Evolutionary conservation across 2,329 filamentous ascomycete genomes (phyloP), one percentile per base, ranked within the genome.

Genomic region (Alternaria longipes): DNA sequence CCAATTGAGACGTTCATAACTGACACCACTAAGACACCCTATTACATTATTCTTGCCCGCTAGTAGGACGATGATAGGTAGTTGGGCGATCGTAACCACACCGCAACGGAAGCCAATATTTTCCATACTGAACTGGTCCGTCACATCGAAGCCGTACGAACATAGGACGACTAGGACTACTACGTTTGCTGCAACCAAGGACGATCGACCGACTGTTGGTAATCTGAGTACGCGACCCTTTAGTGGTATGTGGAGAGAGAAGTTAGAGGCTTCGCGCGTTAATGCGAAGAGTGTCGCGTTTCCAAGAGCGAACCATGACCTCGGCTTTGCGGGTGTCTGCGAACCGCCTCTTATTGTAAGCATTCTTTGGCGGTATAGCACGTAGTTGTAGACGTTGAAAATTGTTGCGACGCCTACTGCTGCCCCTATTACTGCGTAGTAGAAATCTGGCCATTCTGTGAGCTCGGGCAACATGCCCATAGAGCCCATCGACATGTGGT

Each of bases 1-100:
- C 90, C 90, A 92, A 74, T 91, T 91, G 59, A 92, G 80, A 8
- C 88, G 84, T 77, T 92, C 90, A 70, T 91, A 87, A 62, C 88
- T 88, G 9, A 85, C 83, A 11, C 89, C 90, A 4, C 85, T 83
- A 24, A 92, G 77, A 54, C 84, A 81, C 1, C 86, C 88, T n/a
- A 91, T 78, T 20, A 87, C 79, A 65, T 86, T 88, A 59, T 84
- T 82, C 73, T 86, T 86, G 9, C 84, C 84, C 1, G 85, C 81
- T 36, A 87, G 80, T 11, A 87, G 75, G 65, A 86, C 84, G 53
- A 87, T 79, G n/a, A 87, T 72, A 1, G 86, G 86, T 3, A 87
- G 66, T 65, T 87, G 85, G 9, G 81, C 78, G 47, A 87, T 77
- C 12, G 84, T 80, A 44, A 87, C 79, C 56, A 83, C 85, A 5